Conservation (phyloP, 2,329 filamentous ascomycete species). For the Pyricularia pennisetigena region DNA sequence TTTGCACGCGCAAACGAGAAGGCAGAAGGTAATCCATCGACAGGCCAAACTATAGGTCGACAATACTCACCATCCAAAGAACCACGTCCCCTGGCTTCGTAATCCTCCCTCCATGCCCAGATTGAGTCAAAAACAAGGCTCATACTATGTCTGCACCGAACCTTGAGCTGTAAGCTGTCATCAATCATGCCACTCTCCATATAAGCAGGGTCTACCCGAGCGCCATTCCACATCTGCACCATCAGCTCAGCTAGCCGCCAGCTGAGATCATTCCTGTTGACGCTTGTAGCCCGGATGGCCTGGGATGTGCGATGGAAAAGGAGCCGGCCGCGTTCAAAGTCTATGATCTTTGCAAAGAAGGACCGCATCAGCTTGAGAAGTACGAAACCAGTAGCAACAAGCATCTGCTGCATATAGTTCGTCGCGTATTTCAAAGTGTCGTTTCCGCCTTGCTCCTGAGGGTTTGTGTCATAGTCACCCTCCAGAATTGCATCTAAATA, state of each 20-base stretch:
- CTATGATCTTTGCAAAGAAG: constrained; percentile 63
- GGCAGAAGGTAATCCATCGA: not conserved
- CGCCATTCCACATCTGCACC: constrained; percentile 76
- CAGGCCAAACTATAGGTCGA: not conserved
- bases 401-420: constrained; percentile 77
- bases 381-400: constrained; percentile 70
- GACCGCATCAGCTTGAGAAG: constrained; percentile 71
- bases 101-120: constrained; percentile 79
- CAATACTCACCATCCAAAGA: constrained; percentile 55
- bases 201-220: constrained; percentile 41
- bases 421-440: constrained; percentile 56
- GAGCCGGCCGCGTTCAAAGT: constrained; percentile 55
- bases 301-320: constrained; percentile 64
- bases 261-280: constrained; percentile 68
- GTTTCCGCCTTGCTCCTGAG: constrained; percentile 33
- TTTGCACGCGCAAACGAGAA: not conserved
- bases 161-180: constrained; percentile 67
- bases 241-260: constrained; percentile 77
- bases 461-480: constrained; percentile 32
- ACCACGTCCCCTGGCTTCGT: constrained; percentile 59
- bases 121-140: constrained; percentile 77
- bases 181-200: constrained; percentile 48
- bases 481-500: constrained; percentile 59
- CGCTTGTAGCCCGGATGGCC: constrained; percentile 62
- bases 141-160: constrained; percentile 78